Base-by-base conservation (phyloP, 441 rosid genomes). In the Populus tomentosa region DNA sequence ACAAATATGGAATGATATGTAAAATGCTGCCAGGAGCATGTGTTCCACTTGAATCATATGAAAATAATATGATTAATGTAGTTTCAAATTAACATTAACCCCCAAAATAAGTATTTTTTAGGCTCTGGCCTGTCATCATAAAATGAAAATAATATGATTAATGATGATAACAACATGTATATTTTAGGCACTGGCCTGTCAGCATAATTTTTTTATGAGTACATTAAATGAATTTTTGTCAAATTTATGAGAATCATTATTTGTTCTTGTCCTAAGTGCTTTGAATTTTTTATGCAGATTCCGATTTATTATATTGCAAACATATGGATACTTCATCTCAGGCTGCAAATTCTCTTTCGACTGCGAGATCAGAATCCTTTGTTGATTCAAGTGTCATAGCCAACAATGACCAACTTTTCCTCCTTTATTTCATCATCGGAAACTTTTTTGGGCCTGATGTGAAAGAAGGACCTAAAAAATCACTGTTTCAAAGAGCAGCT, bases 361-460 rank as follows among this genome's bases (percentile, higher is more conserved):
- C 40, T 53, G 6, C 70, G 13, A 20, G 28, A 23, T 64, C 69
- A 18, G 67, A 73, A 71, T 71, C 82, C 14, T 21, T 64, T 11
- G 14, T 38, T 21, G 23, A 36, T 24, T 61, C 71, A 18, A 67
- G 50, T 75, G 28, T 38, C 8, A 11, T 68, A 21, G 71, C 71
- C 24, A 28, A 36, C 42, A 53, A 40, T 38, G 80, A 79, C 81
- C 87, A 86, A 76, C 46, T 64, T 4, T 87, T 87, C 82, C 85
- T 87, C 67, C 70, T 85, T 69, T 84, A 82, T 40, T 86, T 86
- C 82, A 76, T 88, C 78, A 73, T 84, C 0, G 88, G 89, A 63
- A 85, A 75, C 71, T 88, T 82, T 78, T 86, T 88, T 36, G 87
- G 91, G 42, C 89, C 88, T 59, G 85, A 85, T 79, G 75, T 88